These are phyloP conservation scores for Novymonas esmeraldas DNA, from an alignment of 208 protist genomes.

Conservation along the genomic window DNA sequence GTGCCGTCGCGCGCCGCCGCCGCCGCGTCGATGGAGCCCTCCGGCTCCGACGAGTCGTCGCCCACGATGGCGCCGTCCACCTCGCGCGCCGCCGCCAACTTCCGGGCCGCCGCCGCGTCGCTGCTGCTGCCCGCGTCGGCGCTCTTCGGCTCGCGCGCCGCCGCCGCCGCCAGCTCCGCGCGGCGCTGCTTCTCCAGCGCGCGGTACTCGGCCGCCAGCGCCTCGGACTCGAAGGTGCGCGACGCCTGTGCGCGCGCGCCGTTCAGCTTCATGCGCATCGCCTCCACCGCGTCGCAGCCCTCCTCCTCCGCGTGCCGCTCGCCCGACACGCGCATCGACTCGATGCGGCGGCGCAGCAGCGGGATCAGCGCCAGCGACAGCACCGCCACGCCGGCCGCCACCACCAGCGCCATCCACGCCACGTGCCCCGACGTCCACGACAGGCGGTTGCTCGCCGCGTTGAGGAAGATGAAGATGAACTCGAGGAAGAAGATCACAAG, in stretches of 20 bases:
- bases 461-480: constrained; percentile 66
- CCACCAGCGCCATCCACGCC: constrained; percentile 47
- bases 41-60: no score
- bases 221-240: no score
- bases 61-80: constrained; percentile 4
- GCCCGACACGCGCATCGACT: no score
- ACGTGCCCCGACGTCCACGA: constrained; percentile 34
- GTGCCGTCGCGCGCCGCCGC: constrained; percentile 11
- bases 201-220: no score
- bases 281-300: no score
- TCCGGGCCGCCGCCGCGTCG: background rate
- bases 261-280: no score
- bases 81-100: no score
- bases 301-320: background rate
- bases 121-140: background rate
- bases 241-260: no score
- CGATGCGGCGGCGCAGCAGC: constrained; percentile 32
- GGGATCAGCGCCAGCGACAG: constrained; percentile 48
- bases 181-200: no score
- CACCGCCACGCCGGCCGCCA: constrained; percentile 36
- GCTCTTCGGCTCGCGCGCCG: constrained; percentile 10
- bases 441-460: constrained; percentile 44
- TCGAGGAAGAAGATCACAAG: constrained; percentile 61
- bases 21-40: background rate
- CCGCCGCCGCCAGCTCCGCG: constrained; percentile 6